Evolutionary conservation across 2,329 filamentous ascomycete species (phyloP).

Genomic region (Fusarium circinatum): DNA sequence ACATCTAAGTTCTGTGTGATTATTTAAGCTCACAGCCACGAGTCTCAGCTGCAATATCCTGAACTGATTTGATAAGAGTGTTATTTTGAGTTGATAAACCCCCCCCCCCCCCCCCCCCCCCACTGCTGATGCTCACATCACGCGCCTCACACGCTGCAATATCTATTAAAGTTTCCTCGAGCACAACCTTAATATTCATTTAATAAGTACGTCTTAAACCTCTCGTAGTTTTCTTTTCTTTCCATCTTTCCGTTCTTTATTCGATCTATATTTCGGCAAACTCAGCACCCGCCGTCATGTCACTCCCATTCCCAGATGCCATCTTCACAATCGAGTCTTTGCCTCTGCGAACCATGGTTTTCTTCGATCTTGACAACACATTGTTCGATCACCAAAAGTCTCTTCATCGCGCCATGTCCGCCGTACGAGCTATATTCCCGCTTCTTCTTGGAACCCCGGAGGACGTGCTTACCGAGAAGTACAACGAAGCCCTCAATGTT

Average conservation of each 20-base stretch:
- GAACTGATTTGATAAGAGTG: too few species aligned
- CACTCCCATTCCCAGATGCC: accelerated
- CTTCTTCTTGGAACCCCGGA: accelerated
- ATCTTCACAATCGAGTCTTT: neutral
- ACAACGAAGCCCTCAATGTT: neutral
- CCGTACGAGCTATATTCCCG: neutral
- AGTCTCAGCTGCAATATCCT: accelerated
- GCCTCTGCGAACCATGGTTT: accelerated
- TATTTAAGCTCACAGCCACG: neutral
- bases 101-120: too few species aligned
- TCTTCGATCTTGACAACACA: constrained; percentile 24
- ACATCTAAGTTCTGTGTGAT: neutral
- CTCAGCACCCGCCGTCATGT: neutral
- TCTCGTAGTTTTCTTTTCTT: accelerated
- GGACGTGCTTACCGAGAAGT: neutral
- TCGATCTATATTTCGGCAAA: accelerated
- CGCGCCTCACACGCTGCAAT: too few species aligned
- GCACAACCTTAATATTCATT: accelerated
- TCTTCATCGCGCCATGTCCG: neutral
- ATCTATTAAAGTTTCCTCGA: accelerated
- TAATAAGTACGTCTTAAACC: neutral
- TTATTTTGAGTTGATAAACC: too few species aligned
- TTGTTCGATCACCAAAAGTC: constrained; percentile 14
- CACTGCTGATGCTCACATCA: too few species aligned
- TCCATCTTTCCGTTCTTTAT: accelerated